These are phyloP conservation scores for Capsicum baccatum DNA, from an alignment of 257 asterid species.

Conservation along the genomic window DNA sequence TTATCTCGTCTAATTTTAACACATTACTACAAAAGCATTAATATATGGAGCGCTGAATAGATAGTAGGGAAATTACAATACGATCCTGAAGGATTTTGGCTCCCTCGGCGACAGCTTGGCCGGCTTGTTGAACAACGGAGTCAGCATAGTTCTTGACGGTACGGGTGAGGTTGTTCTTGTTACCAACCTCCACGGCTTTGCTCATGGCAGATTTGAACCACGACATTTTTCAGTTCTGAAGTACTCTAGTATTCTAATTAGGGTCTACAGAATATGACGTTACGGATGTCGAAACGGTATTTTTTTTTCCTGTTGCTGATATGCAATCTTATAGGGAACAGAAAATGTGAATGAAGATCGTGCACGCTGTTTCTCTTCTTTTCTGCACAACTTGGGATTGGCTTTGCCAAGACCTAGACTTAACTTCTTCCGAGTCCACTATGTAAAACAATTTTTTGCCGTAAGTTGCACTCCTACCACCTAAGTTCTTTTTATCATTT, in stretches of 20 bases:
- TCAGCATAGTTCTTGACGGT: slow-evolving; percentile 87
- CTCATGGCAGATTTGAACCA: slow-evolving; percentile 95
- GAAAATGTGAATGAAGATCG: not conserved
- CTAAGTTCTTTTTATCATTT: not conserved
- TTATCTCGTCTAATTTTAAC: not conserved
- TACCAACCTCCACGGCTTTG: slow-evolving; percentile 98
- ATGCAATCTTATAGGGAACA: not conserved
- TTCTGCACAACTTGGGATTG: not conserved
- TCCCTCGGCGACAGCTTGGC: slow-evolving; percentile 95
- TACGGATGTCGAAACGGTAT: not conserved
- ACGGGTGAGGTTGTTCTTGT: slow-evolving; percentile 87
- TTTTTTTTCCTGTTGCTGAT: not conserved
- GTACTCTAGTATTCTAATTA: slow-evolving; percentile 15
- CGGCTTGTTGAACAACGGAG: slow-evolving; percentile 94
- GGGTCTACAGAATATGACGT: not conserved
- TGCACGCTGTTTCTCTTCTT: not conserved
- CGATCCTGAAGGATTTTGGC: slow-evolving; percentile 92
- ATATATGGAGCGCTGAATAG: not conserved
- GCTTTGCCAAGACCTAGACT: not conserved
- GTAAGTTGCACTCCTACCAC: not conserved
- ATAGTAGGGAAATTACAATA: slow-evolving; percentile 51
- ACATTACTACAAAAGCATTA: not conserved
- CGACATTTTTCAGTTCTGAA: slow-evolving; percentile 75
- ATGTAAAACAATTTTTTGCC: not conserved
- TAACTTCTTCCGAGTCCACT: not conserved